Evolutionary conservation across 2,329 filamentous ascomycete species (phyloP).

Genomic region (Epichloe amarillans): DNA sequence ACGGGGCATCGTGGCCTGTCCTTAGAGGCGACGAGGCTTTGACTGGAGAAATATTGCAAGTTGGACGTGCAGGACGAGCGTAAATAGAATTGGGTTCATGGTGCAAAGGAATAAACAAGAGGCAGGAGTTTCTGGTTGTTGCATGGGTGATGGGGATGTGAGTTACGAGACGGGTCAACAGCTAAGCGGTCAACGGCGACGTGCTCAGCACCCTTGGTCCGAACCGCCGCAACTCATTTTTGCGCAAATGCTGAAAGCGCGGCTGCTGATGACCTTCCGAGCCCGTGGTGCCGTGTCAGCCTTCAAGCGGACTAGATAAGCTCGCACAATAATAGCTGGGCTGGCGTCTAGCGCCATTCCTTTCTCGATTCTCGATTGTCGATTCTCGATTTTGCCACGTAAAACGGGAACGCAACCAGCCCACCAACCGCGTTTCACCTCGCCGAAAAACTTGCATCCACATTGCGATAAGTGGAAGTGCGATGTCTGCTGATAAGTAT

Average conservation of each 20-base stretch:
- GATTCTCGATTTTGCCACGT: slow-evolving; percentile 24
- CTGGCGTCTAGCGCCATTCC: neutral
- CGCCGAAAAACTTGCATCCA: neutral
- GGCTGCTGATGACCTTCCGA: neutral
- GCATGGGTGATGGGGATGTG: slow-evolving; percentile 2
- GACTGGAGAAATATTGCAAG: slow-evolving; percentile 71
- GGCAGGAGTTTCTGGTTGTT: neutral
- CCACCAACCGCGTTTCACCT: neutral
- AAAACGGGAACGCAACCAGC: slow-evolving; percentile 8
- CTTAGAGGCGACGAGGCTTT: slow-evolving; percentile 60
- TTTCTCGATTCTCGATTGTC: slow-evolving; percentile 13
- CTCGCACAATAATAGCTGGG: neutral
- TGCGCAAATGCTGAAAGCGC: neutral
- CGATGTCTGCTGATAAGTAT: neutral
- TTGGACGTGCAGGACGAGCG: slow-evolving; percentile 56
- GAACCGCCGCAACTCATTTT: neutral
- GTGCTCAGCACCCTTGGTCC: neutral
- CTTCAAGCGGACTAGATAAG: neutral
- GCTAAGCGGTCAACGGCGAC: neutral
- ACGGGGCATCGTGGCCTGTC: slow-evolving; percentile 73
- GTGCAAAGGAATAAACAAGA: neutral
- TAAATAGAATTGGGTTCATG: neutral
- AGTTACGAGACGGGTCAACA: neutral
- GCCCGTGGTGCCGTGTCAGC: no score
- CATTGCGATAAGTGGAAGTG: neutral